Evolutionary conservation across 495 filamentous ascomycete genomes (phyloP), one percentile per base, ranked within the genome.

Genomic region (Copromyces sp.): DNA sequence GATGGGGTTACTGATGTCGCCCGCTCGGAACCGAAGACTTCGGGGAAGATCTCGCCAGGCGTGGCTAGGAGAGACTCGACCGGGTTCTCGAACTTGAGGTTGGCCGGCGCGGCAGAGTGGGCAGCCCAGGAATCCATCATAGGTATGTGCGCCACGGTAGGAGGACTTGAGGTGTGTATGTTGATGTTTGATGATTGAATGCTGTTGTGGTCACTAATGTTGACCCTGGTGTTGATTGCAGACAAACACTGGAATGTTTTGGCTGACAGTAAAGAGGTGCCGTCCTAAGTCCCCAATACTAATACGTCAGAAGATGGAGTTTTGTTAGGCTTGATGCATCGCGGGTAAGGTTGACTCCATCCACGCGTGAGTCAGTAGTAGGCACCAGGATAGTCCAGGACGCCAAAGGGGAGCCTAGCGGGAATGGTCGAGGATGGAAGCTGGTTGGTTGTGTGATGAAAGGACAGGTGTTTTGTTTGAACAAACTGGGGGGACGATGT

Each of bases 1-100:
- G 81, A 79, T 72, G 83, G 78, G 8, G 82, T 79, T 0, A 77
- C 41, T 16, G 77, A 37, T 8, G 77, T 70, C 1, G 79, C 68
- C 14, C 79, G 47, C 0, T 77, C 75, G 70, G 73, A 44, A 65
- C 76, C 76, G 77, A 88, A 88, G 65, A 88, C 82, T 29, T 86
- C 82, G 16, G 86, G 80, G 73, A 85, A 88, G 41, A 80, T 77
- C 69, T 87, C 83, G 74, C 83, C 84, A 8, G 86, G 86, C 2
- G 83, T 82, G 7, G 86, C 87, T 65, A 87, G 79, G 37, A 87
- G 80, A 59, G 84, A 87, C 76, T 88, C 86, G 74, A 84, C 83
- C 44, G 84, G 85, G 47, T 79, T 73, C 79, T 86, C 84, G 68
- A 84, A 84, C 78, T 86, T 85, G 78, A 85, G 76, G 73, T 75